These are phyloP conservation scores for Pichia sp. DNA, from an alignment of 1,139 yeast genomes.

Conservation along the genomic window DNA sequence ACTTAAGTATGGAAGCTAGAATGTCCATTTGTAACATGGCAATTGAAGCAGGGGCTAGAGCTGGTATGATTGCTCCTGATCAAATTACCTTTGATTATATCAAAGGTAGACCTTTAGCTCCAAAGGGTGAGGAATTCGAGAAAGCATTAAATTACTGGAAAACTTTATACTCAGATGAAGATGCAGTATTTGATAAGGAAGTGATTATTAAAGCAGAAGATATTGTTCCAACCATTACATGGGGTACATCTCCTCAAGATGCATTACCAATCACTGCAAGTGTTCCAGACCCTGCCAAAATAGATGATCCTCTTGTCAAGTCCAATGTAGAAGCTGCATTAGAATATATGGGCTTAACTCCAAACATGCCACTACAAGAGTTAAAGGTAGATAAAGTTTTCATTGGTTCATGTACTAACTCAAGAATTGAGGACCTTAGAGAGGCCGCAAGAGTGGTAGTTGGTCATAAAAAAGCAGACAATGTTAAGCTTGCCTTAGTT, in stretches of 20 bases:
- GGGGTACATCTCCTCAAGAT: conserved; percentile 99
- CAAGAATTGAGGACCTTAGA: conserved; percentile 94
- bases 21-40: conserved; percentile 99
- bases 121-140: conserved; percentile 89
- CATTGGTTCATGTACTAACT: conserved; percentile 96
- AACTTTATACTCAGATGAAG: conserved; percentile 78
- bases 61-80: conserved; percentile 98
- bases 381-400: conserved; percentile 84
- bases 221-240: conserved; percentile 90
- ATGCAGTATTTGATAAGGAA: conserved; percentile 81
- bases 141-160: conserved; percentile 90
- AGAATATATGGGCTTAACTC: conserved; percentile 79
- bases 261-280: conserved; percentile 86
- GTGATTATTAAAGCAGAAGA: conserved; percentile 76
- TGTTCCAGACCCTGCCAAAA: conserved; percentile 82
- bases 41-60: conserved; percentile 98
- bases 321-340: conserved; percentile 88
- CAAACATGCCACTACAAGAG: conserved; percentile 72
- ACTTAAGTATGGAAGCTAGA: conserved; percentile 94
- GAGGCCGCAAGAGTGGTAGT: conserved; percentile 91
- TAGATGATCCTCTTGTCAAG: conserved; percentile 66
- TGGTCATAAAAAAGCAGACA: conserved; percentile 82
- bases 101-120: conserved; percentile 91
- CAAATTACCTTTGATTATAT: conserved; percentile 79
- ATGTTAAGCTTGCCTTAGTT: conserved; percentile 75